Percentiles rank a stretch among this genome's conserved stretches.
phyloP scores from a whole-genome alignment of 2,329 filamentous ascomycete species.

The Colletotrichum phormii region DNA sequence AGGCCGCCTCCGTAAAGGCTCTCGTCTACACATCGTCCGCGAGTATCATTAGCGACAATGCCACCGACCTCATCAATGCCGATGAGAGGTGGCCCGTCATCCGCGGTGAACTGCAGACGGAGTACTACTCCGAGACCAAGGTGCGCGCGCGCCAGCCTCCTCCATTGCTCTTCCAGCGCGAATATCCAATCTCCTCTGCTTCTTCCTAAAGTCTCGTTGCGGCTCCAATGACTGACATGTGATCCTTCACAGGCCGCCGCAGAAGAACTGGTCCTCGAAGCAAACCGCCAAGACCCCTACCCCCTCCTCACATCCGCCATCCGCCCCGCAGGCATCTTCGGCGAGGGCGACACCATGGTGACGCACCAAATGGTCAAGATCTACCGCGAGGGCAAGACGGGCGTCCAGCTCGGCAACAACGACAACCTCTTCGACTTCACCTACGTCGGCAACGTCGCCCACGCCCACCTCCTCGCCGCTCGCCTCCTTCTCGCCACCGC shows the following conservation, averaged over 20 bases:
- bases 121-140: constrained; percentile 94
- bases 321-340: constrained; percentile 90
- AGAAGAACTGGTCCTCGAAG: constrained; percentile 82
- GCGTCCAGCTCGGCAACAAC: constrained; percentile 82
- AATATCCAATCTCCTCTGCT: not conserved
- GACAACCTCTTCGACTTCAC: constrained; percentile 74
- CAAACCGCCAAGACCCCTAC: constrained; percentile 71
- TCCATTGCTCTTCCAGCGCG: not conserved
- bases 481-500: constrained; percentile 72
- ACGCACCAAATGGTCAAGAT: constrained; percentile 80
- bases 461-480: constrained; percentile 86
- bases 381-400: constrained; percentile 75
- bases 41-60: constrained; percentile 87
- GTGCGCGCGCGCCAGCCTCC: constrained; percentile 52
- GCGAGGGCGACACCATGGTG: constrained; percentile 85
- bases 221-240: constrained; percentile 7
- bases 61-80: constrained; percentile 82
- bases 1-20: constrained; percentile 77
- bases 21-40: constrained; percentile 93
- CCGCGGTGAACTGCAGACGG: constrained; percentile 75
- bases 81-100: constrained; percentile 86
- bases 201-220: not conserved
- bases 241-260: constrained; percentile 70
- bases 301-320: constrained; percentile 80
- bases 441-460: constrained; percentile 73